Evolutionary conservation across 352 stramenopile species (phyloP).

Genomic region (Globisporangium ultimum): DNA sequence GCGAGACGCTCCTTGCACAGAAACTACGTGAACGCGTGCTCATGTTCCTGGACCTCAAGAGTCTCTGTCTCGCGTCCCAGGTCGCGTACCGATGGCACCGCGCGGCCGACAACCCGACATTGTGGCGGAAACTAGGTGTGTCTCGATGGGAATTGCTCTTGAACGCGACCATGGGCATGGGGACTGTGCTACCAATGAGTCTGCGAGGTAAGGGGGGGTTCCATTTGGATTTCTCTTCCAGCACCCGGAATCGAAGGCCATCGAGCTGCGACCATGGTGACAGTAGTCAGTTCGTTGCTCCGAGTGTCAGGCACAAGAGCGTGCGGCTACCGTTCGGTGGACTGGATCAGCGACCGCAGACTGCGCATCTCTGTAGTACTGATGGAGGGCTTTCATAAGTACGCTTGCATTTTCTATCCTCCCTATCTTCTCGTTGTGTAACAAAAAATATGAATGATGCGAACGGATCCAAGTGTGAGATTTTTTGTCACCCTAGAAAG

Average conservation of each 20-base stretch:
- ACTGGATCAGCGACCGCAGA: constrained; percentile 10
- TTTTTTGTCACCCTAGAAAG: no score
- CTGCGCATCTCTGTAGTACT: constrained; percentile 1
- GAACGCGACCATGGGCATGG: constrained; percentile 54
- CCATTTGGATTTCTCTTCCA: constrained; percentile 15
- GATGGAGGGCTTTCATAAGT: no score
- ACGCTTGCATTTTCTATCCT: no score
- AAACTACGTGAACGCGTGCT: constrained; percentile 50
- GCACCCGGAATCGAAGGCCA: constrained; percentile 11
- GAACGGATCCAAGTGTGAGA: no score
- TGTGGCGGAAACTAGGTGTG: constrained; percentile 65
- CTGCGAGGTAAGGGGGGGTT: constrained; percentile 16
- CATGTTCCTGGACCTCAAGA: constrained; percentile 67
- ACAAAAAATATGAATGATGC: no score
- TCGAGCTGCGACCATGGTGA: constrained; percentile 29
- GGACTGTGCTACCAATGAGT: constrained; percentile 34
- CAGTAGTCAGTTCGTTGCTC: constrained; percentile 7
- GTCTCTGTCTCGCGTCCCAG: constrained; percentile 52
- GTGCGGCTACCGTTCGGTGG: not conserved
- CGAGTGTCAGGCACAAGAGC: constrained; percentile 6
- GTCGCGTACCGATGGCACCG: constrained; percentile 74
- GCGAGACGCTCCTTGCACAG: constrained; percentile 34
- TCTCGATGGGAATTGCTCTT: constrained; percentile 69
- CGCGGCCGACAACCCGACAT: constrained; percentile 48
- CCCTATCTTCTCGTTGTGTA: no score